A percentile compares a stretch with the other conserved stretches of the same genome.
phyloP scores from a whole-genome alignment of 2,329 filamentous ascomycete species.

The Zarea fungicola region DNA sequence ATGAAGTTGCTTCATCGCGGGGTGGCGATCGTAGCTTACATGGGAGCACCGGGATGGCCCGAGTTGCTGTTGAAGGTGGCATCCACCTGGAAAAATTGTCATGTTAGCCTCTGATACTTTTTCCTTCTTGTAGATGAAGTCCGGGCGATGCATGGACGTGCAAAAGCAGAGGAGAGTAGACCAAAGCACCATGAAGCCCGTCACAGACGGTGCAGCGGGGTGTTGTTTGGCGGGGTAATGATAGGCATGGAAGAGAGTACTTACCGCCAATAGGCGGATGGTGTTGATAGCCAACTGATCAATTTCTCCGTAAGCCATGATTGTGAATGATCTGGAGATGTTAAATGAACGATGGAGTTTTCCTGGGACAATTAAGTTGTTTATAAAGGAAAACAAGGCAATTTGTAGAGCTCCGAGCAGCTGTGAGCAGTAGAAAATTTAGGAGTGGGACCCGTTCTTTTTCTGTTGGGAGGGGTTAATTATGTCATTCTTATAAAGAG shows the following conservation, averaged over 20 bases:
- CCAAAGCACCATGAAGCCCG: too few relatives aligned
- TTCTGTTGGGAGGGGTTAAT: constrained; percentile 6
- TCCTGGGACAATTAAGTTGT: background rate
- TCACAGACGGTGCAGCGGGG: constrained; percentile 22
- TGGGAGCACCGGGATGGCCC: constrained; percentile 96
- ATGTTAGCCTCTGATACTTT: constrained; percentile 19
- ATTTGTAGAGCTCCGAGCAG: background rate
- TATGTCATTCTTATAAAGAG: constrained; percentile 5
- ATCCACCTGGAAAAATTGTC: constrained; percentile 67
- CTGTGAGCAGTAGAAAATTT: constrained; percentile 5
- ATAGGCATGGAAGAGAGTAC: constrained; percentile 35
- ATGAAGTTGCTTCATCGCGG: background rate
- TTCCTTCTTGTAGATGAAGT: too few relatives aligned
- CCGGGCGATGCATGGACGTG: too few relatives aligned
- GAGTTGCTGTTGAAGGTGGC: constrained; percentile 94
- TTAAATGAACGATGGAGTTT: background rate
- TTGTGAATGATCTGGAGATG: constrained; percentile 30
- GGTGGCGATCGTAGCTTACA: constrained; percentile 48
- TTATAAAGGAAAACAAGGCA: constrained; percentile 4
- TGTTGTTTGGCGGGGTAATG: constrained; percentile 28
- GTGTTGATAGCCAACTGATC: constrained; percentile 96
- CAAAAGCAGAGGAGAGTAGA: too few relatives aligned
- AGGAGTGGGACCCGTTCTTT: constrained; percentile 1
- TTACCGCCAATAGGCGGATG: constrained; percentile 91
- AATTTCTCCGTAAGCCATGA: constrained; percentile 82